Base-by-base conservation (phyloP, 2,329 filamentous ascomycete genomes). In the Aspergillus aculeatus region DNA sequence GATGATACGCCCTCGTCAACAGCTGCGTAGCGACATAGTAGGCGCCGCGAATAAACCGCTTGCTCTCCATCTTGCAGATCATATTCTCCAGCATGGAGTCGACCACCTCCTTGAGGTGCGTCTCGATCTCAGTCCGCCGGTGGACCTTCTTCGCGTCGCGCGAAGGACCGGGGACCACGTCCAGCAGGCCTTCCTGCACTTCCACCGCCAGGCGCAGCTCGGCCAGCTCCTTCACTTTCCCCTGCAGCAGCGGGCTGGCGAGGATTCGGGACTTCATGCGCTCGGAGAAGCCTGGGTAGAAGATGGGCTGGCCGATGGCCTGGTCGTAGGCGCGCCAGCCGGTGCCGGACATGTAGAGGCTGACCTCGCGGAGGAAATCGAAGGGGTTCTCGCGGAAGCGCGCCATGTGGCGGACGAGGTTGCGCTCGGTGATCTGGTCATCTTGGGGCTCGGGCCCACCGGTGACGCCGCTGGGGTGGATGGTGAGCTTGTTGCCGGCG, bases 41-140 rank as follows among this genome's bases (percentile, higher is more conserved):
- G 50, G 95, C 94, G 24, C 91, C 87, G 52, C 95, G 83, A 67
- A 99, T 96, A 71, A 98, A 98, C 2, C 86, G 81, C 73, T 93
- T 96, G 81, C 89, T 96, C 77, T 99, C 95, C 83, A 98, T 94
- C 78, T 99, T 99, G 84, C 94, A 98, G 63, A 99, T 97, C 95
- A 99, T 98, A 64, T 89, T 86, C 71, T 96, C 92, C 24, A 92
- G 91, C 84, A 95, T 88, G 65, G 89, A 88, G 64, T 95, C 91
- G 4, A 91, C 90, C 4, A 97, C 88, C 71, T 96, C 88, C 57
- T 87, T 83, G 50, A 99, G 80, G 59, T 88, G 88, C 41, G 82
- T 81, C 70, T 92, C 87, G 58, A 98, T 85, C 68, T 89, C 86
- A 58, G 78, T 80, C 53, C 73, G 67, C 14, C 77, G 74, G 50